Base-by-base conservation (phyloP, 2,329 filamentous ascomycete species). In the Penicillium corylophilum region DNA sequence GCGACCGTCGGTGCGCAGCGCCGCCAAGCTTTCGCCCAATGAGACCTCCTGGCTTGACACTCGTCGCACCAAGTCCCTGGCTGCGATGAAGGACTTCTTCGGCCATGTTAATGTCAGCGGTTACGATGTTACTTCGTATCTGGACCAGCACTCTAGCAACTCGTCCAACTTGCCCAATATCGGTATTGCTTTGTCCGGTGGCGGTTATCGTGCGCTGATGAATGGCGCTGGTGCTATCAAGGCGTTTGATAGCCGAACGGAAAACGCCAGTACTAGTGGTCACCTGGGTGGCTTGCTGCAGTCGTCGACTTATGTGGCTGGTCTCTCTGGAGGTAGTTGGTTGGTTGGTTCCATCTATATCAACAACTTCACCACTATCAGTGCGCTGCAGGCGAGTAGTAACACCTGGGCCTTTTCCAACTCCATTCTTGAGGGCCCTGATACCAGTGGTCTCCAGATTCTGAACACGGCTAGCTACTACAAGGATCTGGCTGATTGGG, bases 301-400 rank as follows among this genome's bases (percentile, higher is more conserved):
- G 75, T 81, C 88, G 5, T 74, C 89, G 0, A 95, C 90, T 0
- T 96, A 96, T 68, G 69, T 95, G 10, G 79, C 90, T 4, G 91
- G 90, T 24, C 78, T 96, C 8, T 94, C 89, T 15, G 91, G 91
- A 38, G 91, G 90, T 53, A 85, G 86, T 46, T 96, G 91, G 91
- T 77, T 95, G 24, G 82, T 95, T 10, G 89, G 89, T 18, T 90
- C 87, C 46, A 77, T 96, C n/a, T 92, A 83, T 52, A 78, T 85
- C 62, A 85, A 87, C 68, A 95, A 95, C 75, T 95, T 90, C 68
- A 87, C 85, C 9, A 84, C 85, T 0, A 80, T 92, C 3, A 71
- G 81, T 42, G 45, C 54, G 15, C 50, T 69, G 55, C 64, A 69
- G 57, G 63, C 62, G 2, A 40, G 54, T 40, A 64, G 64, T 13